These are phyloP conservation scores for Arthrobotrys sphaeroides DNA, from an alignment of 2,329 filamentous ascomycete species.

Conservation along the genomic window DNA sequence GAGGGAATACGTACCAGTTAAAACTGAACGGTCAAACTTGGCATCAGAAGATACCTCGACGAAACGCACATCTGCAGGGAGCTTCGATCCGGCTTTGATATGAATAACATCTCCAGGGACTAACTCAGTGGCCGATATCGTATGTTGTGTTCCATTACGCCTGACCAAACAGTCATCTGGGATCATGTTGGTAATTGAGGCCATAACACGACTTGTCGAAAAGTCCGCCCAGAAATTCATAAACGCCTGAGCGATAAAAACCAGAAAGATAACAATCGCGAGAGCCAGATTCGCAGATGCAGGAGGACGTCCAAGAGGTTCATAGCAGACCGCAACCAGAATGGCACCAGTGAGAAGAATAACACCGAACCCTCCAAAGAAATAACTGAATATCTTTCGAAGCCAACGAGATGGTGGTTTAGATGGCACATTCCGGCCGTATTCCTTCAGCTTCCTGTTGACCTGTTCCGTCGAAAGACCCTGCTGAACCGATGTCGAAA, in stretches of 20 bases:
- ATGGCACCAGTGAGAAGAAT: conserved; percentile 75
- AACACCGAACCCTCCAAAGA: conserved; percentile 79
- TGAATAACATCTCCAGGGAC: conserved; percentile 76
- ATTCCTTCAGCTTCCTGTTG: conserved; percentile 63
- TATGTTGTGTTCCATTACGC: conserved; percentile 68
- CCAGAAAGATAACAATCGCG: conserved; percentile 75
- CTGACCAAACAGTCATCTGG: conserved; percentile 75
- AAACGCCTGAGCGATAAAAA: conserved; percentile 68
- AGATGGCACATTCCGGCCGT: conserved; percentile 74
- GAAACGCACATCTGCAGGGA: conserved; percentile 78
- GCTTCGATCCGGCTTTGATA: conserved; percentile 76
- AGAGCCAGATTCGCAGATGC: conserved; percentile 75
- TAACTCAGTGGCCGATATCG: conserved; percentile 68
- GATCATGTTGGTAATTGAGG: conserved; percentile 81
- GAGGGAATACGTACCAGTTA: conserved; percentile 67
- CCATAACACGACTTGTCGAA: conserved; percentile 80
- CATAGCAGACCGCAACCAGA: conserved; percentile 80
- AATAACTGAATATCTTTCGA: conserved; percentile 72
- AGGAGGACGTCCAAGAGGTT: conserved; percentile 77
- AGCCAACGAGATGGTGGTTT: conserved; percentile 71
- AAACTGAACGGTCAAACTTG: conserved; percentile 76
- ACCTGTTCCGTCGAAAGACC: conserved; percentile 43
- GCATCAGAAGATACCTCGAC: conserved; percentile 74
- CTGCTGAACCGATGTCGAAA: conserved; percentile 39
- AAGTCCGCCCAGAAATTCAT: conserved; percentile 77